Conservation (phyloP, 2,329 filamentous ascomycete species). For the Emmonsiellopsis sp. region DNA sequence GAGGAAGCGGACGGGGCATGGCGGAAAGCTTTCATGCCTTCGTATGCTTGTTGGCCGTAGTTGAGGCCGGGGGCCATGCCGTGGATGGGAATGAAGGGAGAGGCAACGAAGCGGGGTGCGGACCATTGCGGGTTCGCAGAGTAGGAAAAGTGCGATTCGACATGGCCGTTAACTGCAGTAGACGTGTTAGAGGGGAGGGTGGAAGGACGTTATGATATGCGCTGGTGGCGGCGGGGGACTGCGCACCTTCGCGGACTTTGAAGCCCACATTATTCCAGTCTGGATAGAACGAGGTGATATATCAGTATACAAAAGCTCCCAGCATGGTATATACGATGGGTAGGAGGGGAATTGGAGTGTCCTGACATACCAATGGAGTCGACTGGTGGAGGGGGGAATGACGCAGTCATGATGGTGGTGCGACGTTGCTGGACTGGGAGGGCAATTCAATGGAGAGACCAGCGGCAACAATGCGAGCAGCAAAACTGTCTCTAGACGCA, state of each 20-base stretch:
- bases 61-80: slow-evolving; percentile 93
- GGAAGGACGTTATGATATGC: background rate
- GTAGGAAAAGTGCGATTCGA: slow-evolving; percentile 75
- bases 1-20: slow-evolving; percentile 39
- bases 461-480: no score
- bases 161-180: slow-evolving; percentile 70
- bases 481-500: no score
- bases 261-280: slow-evolving; percentile 95
- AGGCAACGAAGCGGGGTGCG: slow-evolving; percentile 65
- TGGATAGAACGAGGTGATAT: slow-evolving; percentile 18
- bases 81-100: slow-evolving; percentile 80
- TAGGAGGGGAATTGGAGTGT: background rate
- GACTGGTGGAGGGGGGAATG: slow-evolving; percentile 69
- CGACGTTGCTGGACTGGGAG: background rate
- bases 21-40: slow-evolving; percentile 96
- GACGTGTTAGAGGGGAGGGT: background rate
- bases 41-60: slow-evolving; percentile 96
- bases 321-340: background rate
- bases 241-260: slow-evolving; percentile 74
- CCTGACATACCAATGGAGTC: slow-evolving; percentile 56
- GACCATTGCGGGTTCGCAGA: slow-evolving; percentile 67
- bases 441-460: no score
- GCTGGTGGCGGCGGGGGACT: background rate
- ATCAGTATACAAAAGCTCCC: background rate
- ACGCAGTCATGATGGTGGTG: slow-evolving; percentile 19